Percentiles rank a stretch among this genome's conserved stretches.
Evolutionary conservation across 2,329 filamentous ascomycete species (phyloP).

Genomic region (Cercospora beticola): DNA sequence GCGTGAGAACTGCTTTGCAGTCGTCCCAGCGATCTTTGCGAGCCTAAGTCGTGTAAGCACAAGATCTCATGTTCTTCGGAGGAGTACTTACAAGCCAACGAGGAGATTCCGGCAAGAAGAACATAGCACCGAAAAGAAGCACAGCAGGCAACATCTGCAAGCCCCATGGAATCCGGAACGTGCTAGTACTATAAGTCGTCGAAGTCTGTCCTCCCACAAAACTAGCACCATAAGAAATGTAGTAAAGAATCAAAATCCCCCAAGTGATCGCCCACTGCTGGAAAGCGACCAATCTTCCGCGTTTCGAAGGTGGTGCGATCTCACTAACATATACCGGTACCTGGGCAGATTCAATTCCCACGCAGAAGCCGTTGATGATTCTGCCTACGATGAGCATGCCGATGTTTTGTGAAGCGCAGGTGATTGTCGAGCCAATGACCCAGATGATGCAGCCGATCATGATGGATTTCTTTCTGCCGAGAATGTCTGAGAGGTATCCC

Average conservation of each 20-base stretch:
- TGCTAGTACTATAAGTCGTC: slow-evolving; percentile 16
- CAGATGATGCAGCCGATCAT: slow-evolving; percentile 45
- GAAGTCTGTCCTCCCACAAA: slow-evolving; percentile 56
- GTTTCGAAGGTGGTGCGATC: slow-evolving; percentile 58
- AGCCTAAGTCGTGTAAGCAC: background rate
- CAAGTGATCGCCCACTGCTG: slow-evolving; percentile 77
- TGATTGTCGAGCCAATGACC: slow-evolving; percentile 61
- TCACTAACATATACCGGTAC: slow-evolving; percentile 69
- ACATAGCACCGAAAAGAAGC: slow-evolving; percentile 51
- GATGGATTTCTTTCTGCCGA: slow-evolving; percentile 56
- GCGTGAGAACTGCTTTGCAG: slow-evolving; percentile 60
- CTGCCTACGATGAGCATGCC: slow-evolving; percentile 71
- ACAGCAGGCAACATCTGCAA: slow-evolving; percentile 52
- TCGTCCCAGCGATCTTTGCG: slow-evolving; percentile 57
- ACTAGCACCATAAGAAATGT: slow-evolving; percentile 62
- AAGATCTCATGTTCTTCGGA: background rate
- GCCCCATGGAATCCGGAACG: slow-evolving; percentile 56
- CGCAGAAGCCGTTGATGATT: slow-evolving; percentile 68
- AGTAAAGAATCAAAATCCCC: slow-evolving; percentile 35
- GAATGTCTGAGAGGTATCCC: slow-evolving; percentile 58
- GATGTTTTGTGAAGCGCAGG: slow-evolving; percentile 64
- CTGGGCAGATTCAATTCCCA: slow-evolving; percentile 70
- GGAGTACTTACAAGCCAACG: slow-evolving; percentile 53
- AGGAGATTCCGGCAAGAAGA: slow-evolving; percentile 63
- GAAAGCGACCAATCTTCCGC: slow-evolving; percentile 66